Evolutionary conservation across 1,139 yeast species (phyloP), one percentile per base, ranked within the genome.

Genomic region (Meyerozyma smithsonii): DNA sequence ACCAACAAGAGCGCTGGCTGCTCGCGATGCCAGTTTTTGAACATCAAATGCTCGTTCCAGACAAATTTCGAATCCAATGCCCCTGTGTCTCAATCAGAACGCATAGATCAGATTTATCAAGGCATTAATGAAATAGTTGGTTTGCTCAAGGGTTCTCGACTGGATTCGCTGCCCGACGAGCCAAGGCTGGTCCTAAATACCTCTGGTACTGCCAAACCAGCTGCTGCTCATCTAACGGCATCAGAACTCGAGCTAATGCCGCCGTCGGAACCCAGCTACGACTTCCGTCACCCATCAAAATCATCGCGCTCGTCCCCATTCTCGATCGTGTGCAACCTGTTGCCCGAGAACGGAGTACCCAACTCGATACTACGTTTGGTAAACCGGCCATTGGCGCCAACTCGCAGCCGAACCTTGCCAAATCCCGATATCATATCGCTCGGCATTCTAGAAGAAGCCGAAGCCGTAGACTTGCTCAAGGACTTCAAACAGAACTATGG

Each of bases 401-500:
- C 25, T 17, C 14, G 33, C 16, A 12, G n/a, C 25, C 10, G 28
- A 41, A 19, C 14, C 30, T 5, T 19, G 52, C 48, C 38, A 64
- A 60, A 35, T 3, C 34, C 34, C 3, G 82, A 79, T 48, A 56
- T 79, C 2, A 66, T 81, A 2, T 50, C 69, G 1, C 49, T 71
- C 28, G 77, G 78, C 2, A 62, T 84, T 6, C 50, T 85, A n/a
- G 56, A 78, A 0, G 57, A 69, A 36, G 58, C 59, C 3, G 81
- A 81, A 48, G 77, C 77, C 0, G 51, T 70, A 7, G 69, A 67
- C 25, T 58, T 84, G 32, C 59, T 85, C 48, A 69, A 70, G 39
- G 76, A 74, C 40, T 85, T 85, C 54, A 64, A 85, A 37, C 74
- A 79, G 42, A 73, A 84, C 51, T 84, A 81, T 52, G 88, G 89